Percentiles rank a stretch among this genome's conserved stretches.
These are phyloP conservation scores for Gonium pectorale DNA, from an alignment of 139 green algal species.

Conservation along the genomic window DNA sequence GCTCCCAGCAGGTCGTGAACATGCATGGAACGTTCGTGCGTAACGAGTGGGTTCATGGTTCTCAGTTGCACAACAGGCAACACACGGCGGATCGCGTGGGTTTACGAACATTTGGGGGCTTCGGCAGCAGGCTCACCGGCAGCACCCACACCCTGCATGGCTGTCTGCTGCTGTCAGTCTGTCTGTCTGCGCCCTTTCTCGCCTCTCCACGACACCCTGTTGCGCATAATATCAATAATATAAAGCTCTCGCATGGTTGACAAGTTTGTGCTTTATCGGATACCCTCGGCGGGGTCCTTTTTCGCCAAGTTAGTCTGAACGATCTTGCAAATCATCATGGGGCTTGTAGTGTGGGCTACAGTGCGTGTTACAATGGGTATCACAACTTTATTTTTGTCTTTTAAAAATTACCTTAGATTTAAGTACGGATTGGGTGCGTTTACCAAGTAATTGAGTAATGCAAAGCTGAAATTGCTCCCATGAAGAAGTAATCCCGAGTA, in stretches of 20 bases:
- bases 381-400: neutral
- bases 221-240: too few species aligned
- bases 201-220: too few species aligned
- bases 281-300: neutral
- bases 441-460: neutral
- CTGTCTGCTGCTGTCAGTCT: too few species aligned
- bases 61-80: too few species aligned
- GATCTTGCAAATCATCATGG: constrained; percentile 10
- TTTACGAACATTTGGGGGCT: too few species aligned
- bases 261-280: neutral
- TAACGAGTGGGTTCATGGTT: too few species aligned
- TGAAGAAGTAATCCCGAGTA: constrained; percentile 19
- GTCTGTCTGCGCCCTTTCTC: too few species aligned
- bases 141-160: too few species aligned
- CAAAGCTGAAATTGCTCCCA: neutral
- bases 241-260: constrained; percentile 10
- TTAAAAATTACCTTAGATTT: neutral
- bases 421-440: neutral
- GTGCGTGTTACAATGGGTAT: neutral
- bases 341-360: neutral
- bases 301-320: neutral
- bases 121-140: too few species aligned
- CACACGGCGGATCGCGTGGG: too few species aligned
- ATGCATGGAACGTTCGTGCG: too few species aligned
- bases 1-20: too few species aligned